phyloP scores from a whole-genome alignment of 2,329 filamentous ascomycete species.

The Venturia effusa region DNA sequence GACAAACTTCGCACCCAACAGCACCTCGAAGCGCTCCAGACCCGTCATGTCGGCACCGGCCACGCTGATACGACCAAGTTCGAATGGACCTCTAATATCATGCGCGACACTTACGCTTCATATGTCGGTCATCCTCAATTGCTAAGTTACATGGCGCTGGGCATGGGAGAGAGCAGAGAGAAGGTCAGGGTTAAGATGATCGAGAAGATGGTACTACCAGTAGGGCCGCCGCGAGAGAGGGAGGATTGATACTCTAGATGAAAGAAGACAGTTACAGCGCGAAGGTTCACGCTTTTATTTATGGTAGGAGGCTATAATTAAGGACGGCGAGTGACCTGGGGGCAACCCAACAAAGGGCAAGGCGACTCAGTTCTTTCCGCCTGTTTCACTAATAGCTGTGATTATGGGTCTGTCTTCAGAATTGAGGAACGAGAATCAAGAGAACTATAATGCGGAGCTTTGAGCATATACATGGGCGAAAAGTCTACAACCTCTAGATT shows the following conservation, averaged over 20 bases:
- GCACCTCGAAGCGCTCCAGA: conserved; percentile 92
- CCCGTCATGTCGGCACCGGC: conserved; percentile 90
- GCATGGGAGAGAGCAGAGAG: conserved; percentile 73
- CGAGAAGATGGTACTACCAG: conserved; percentile 58
- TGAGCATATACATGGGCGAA: too few species aligned
- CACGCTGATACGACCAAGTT: conserved; percentile 95
- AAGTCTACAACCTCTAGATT: too few species aligned
- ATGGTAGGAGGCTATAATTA: too few species aligned
- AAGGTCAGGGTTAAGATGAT: conserved; percentile 72
- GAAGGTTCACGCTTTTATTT: too few species aligned
- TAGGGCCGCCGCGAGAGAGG: conserved; percentile 55
- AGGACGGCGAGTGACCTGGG: too few species aligned
- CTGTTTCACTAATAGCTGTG: too few species aligned
- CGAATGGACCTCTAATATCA: conserved; percentile 94
- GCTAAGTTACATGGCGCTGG: conserved; percentile 79
- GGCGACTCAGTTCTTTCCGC: too few species aligned
- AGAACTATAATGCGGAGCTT: not conserved
- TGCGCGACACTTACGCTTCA: conserved; percentile 82
- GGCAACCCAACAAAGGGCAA: too few species aligned
- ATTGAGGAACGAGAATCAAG: not conserved
- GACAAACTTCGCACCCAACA: conserved; percentile 97
- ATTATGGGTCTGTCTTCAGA: too few species aligned
- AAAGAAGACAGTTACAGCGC: not conserved
- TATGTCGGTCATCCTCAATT: conserved; percentile 85
- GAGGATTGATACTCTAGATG: conserved; percentile 14